Evolutionary conservation across 2,329 filamentous ascomycete species (phyloP).

Genomic region (Stenocarpella maydis): DNA sequence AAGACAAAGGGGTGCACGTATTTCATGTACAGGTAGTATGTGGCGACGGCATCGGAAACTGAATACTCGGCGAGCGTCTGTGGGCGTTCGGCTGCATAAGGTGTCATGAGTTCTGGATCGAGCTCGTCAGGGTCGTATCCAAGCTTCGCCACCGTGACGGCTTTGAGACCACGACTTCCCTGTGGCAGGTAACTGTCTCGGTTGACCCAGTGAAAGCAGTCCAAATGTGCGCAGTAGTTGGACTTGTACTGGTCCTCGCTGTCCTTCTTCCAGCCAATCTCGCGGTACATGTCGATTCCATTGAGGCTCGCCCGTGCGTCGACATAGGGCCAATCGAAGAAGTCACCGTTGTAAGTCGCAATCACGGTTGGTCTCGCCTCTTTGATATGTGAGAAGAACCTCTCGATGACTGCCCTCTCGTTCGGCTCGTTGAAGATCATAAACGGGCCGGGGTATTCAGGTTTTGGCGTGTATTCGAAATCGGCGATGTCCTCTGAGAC

Average conservation of each 20-base stretch:
- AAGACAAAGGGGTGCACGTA: constrained; percentile 99
- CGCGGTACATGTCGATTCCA: constrained; percentile 98
- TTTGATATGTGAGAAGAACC: constrained; percentile 96
- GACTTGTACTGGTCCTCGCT: constrained; percentile 96
- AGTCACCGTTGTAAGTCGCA: constrained; percentile 99
- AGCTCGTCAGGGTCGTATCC: constrained; percentile 98
- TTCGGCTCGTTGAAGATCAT: constrained; percentile 99
- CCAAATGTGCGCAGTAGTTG: constrained; percentile 97
- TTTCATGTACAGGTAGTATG: constrained; percentile 99
- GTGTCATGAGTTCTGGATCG: constrained; percentile 97
- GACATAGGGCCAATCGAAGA: constrained; percentile 99
- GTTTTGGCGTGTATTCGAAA: constrained; percentile 97
- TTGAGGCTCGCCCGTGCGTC: constrained; percentile 91
- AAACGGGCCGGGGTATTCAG: constrained; percentile 93
- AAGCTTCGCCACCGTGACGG: constrained; percentile 96
- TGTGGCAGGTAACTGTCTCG: constrained; percentile 98
- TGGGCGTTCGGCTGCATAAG: constrained; percentile 86
- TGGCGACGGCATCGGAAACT: constrained; percentile 97
- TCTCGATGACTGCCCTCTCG: constrained; percentile 85
- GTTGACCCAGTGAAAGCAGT: constrained; percentile 99
- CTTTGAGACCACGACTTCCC: constrained; percentile 95
- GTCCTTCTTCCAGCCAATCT: constrained; percentile 97
- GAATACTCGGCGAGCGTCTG: constrained; percentile 98
- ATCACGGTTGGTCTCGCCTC: constrained; percentile 95
- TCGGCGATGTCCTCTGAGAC: constrained; percentile 97